Evolutionary conservation across 371 early-diverging fungal species (phyloP).

Genomic region (Mortierella sp.): DNA sequence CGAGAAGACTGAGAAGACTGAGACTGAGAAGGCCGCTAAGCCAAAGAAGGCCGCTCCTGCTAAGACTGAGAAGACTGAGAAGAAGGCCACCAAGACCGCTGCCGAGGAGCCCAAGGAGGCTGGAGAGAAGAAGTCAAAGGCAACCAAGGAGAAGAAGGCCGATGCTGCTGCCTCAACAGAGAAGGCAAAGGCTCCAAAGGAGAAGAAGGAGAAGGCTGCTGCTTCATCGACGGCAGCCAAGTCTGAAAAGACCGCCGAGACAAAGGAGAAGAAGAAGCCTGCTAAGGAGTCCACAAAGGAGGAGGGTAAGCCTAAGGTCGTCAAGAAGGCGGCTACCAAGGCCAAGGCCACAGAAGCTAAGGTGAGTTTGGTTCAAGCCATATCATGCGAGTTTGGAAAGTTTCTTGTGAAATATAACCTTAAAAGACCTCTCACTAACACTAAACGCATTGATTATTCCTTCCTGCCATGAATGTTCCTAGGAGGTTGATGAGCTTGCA

Average conservation of each 20-base stretch:
- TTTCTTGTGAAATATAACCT: too few species aligned
- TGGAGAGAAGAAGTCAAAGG: conserved; percentile 19
- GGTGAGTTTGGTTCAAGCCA: too few species aligned
- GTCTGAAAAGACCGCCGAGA: conserved; percentile 10
- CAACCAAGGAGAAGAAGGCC: conserved; percentile 28
- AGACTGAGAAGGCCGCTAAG: conserved; percentile 18
- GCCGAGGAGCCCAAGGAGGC: too few species aligned
- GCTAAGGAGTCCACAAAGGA: neutral
- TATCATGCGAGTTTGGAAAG: too few species aligned
- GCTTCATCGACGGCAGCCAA: conserved; percentile 10
- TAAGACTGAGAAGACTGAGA: conserved; percentile 15
- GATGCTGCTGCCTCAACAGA: conserved; percentile 17
- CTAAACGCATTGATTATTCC: too few species aligned
- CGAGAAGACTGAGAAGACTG: neutral
- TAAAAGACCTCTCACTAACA: too few species aligned
- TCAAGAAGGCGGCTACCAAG: too few species aligned
- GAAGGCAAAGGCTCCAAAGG: conserved; percentile 18
- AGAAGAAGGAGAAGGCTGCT: conserved; percentile 15
- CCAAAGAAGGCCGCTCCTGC: conserved; percentile 13
- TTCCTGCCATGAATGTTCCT: too few species aligned
- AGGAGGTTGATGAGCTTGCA: too few species aligned
- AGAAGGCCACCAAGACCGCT: conserved; percentile 22
- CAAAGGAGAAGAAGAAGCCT: too few species aligned
- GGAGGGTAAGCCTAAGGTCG: too few species aligned
- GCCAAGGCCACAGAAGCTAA: too few species aligned